phyloP scores from a whole-genome alignment of 768 basidiomycete genomes.

The Auricularia auricula-judae region DNA sequence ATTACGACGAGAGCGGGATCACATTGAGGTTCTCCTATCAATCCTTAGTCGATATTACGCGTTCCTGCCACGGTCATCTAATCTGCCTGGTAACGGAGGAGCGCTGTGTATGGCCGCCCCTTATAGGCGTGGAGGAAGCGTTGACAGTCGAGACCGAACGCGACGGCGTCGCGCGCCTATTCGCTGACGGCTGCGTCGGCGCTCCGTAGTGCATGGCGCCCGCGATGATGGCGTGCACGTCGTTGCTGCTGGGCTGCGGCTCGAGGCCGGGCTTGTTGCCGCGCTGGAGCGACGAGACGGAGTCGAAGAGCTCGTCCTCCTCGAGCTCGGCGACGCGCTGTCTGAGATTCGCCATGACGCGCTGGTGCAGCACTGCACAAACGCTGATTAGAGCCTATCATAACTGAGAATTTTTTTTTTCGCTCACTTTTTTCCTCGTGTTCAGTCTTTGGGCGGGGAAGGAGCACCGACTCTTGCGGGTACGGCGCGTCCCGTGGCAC shows the following conservation, averaged over 20 bases:
- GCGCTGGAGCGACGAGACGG: constrained; percentile 1
- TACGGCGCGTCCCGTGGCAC: neutral
- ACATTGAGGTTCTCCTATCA: no score
- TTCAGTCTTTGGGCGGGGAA: neutral
- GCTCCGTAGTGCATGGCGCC: neutral
- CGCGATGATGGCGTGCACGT: neutral
- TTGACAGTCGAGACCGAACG: neutral
- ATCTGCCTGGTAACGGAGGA: no score
- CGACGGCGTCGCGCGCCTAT: neutral
- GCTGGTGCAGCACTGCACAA: neutral
- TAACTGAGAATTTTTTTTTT: neutral
- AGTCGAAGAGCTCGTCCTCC: constrained; percentile 8
- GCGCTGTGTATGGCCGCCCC: no score
- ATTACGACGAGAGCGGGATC: no score
- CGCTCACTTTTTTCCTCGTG: neutral
- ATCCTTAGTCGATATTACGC: no score
- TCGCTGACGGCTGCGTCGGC: neutral
- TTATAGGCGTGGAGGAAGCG: neutral
- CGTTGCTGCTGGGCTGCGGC: neutral
- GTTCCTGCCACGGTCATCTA: no score
- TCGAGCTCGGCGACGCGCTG: constrained; percentile 6
- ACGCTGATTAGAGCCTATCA: neutral
- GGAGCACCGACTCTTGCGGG: neutral
- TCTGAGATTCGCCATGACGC: constrained; percentile 6
- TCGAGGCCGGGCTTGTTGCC: neutral